Evolutionary conservation across 805 yeast genomes (phyloP).

Genomic region (Naumovozyma dairenensis): DNA sequence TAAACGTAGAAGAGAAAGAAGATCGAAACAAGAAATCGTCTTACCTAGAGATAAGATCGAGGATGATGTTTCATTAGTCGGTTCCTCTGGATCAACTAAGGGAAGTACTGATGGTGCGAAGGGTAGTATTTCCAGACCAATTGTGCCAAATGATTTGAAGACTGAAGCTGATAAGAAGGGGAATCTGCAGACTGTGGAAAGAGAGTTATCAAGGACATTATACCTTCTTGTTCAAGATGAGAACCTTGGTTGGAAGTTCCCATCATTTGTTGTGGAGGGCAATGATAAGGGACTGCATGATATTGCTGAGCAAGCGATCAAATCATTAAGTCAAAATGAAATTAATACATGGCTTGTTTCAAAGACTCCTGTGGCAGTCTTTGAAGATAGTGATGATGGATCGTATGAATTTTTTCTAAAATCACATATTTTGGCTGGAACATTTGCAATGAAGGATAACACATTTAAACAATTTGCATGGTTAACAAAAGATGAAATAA

Average conservation of each 20-base stretch:
- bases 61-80: slow-evolving; percentile 2
- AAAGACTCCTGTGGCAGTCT: slow-evolving; percentile 68
- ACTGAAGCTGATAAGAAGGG: slow-evolving; percentile 66
- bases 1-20: slow-evolving; percentile 80
- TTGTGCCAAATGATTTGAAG: slow-evolving; percentile 56
- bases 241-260: slow-evolving; percentile 58
- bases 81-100: slow-evolving; percentile 11
- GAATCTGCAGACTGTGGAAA: slow-evolving; percentile 61
- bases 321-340: slow-evolving; percentile 57
- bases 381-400: slow-evolving; percentile 32
- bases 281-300: slow-evolving; percentile 44
- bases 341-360: slow-evolving; percentile 91
- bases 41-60: slow-evolving; percentile 56
- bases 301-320: slow-evolving; percentile 67
- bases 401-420: slow-evolving; percentile 60
- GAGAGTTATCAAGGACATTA: slow-evolving; percentile 69
- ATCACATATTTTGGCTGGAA: slow-evolving; percentile 82
- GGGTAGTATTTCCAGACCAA: slow-evolving; percentile 57
- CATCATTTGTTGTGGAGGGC: slow-evolving; percentile 45
- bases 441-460: slow-evolving; percentile 40
- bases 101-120: slow-evolving; percentile 19
- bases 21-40: slow-evolving; percentile 66
- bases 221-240: slow-evolving; percentile 55
- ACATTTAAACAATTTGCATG: slow-evolving; percentile 49
- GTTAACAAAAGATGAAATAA: slow-evolving; percentile 75